Evolutionary conservation across 2,329 filamentous ascomycete species (phyloP), one percentile per base, ranked within the genome.

Genomic region (Hirsutella rhossiliensis): DNA sequence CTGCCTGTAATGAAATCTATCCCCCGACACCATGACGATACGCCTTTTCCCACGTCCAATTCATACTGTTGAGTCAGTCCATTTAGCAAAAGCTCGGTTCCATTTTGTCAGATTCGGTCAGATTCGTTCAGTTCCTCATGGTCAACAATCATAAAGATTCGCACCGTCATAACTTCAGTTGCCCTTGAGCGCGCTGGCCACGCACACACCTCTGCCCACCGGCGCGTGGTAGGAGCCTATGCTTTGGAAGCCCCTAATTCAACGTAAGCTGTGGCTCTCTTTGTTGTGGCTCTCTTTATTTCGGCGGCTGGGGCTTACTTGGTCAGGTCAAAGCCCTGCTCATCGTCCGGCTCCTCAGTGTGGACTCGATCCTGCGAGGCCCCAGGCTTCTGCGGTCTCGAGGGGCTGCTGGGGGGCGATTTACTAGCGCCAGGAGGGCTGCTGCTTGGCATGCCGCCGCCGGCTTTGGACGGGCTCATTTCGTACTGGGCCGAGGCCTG

Each of bases 161-260:
- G 23, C 23, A 27, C 5, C 2, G 23, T 27, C 23, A 27, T 27
- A 27, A 27, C 15, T 36, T 30, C 49, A 56, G 28, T 57, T 63
- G 13, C 61, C 59, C 41, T 64, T 62, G 45, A 68, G 55, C 6
- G 67, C 63, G 27, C 59, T 65, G 18, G 64, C 62, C 43, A 72
- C 63, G 28, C 68, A 59, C 36, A 69, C 57, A 4, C 70, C 69
- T 38, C 65, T 62, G n/a, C 67, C 63, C 11, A 72, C 67, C 1
- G 71, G 71, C 34, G 76, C 73, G 50, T 82, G 78, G 48, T 77
- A 82, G 1, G 76, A 71, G 28, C 76, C 74, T 42, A 82, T 82
- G 49, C 73, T 80, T 56, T 81, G 78, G 52, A 82, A 82, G 0
- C 78, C 78, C 63, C 75, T 78, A 45, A 45, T 20, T 27, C 12